Conservation (phyloP, 2,329 filamentous ascomycete species). For the Penicillium palitans region DNA sequence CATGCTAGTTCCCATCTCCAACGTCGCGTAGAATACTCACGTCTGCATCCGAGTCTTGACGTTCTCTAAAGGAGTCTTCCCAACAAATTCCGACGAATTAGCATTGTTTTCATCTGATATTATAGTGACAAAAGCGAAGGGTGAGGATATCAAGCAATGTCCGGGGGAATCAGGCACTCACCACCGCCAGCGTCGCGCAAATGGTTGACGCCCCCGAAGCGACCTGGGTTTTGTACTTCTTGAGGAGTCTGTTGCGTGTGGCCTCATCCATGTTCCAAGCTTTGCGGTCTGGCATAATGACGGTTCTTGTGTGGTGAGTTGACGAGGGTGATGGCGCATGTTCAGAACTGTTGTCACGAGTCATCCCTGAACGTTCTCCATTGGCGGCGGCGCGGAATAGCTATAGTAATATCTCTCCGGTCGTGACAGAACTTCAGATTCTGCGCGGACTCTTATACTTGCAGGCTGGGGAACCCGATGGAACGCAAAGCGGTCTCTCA, state of each 20-base stretch:
- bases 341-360: constrained; percentile 41
- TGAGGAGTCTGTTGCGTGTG: constrained; percentile 46
- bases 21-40: constrained; percentile 31
- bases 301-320: constrained; percentile 36
- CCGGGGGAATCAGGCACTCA: constrained; percentile 28
- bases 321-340: constrained; percentile 42
- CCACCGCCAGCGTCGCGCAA: constrained; percentile 48
- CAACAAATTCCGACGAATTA: constrained; percentile 10
- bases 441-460: constrained; percentile 7
- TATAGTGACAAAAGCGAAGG: neutral
- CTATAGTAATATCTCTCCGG: constrained; percentile 7
- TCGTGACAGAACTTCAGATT: constrained; percentile 1
- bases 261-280: constrained; percentile 42
- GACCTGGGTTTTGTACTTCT: constrained; percentile 49
- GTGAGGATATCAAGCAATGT: neutral
- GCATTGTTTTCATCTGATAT: neutral
- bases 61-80: constrained; percentile 50
- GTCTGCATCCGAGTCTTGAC: constrained; percentile 53
- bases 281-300: constrained; percentile 33
- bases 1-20: constrained; percentile 1
- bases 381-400: constrained; percentile 14
- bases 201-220: constrained; percentile 48
- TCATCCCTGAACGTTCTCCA: constrained; percentile 40
- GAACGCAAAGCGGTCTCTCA: constrained; percentile 55
- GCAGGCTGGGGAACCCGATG: constrained; percentile 51